Base-by-base conservation (phyloP, 2,329 filamentous ascomycete genomes). In the Aspergillus sp. region DNA sequence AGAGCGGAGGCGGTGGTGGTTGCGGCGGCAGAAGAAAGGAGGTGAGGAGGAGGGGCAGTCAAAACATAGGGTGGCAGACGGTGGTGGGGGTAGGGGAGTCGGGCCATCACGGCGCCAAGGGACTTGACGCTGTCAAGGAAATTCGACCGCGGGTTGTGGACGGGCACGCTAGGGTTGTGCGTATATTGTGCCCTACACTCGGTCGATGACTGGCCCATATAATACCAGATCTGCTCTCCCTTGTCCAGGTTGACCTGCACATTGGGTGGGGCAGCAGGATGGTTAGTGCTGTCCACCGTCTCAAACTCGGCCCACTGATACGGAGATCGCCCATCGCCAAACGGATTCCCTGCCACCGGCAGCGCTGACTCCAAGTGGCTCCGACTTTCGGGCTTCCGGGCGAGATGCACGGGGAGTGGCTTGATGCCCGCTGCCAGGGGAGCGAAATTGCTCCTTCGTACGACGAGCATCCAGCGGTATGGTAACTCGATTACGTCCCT, bases 111-210 rank as follows among this genome's bases (percentile, higher is more conserved):
- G 61, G 73, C 71, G 71, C 73, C 73, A 71, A 75, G 71, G 60
- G 73, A 74, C 72, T 77, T 78, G 64, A 82, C 77, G 66, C 75
- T 78, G 65, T 82, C 80, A 59, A 83, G 74, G 76, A 83, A 83
- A 75, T 82, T 82, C 63, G 80, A 78, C 64, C 77, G 75, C 64
- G 77, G 76, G 70, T 83, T 82, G 76, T 82, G 79, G 65, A 78
- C 68, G 62, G 70, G 67, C 61, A 81, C 82, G 61, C 77, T 80
- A 48, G 85, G 86, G 77, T 96, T 88, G 70, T 95, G 91, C 4
- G 93, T 96, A 78, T 95, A 99, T 74, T 96, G 92, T 28, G 93
- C 89, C 76, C 89, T 93, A 57, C 92, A 91, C 72, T 98, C 94
- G 7, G 94, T 97, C 23, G 94, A 98, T 22, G 85, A 86, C 74